A percentile compares a stretch with the other conserved stretches of the same genome.
These are phyloP conservation scores for Puccinia horiana DNA, from an alignment of 1,284 basidiomycete genomes.

Conservation along the genomic window DNA sequence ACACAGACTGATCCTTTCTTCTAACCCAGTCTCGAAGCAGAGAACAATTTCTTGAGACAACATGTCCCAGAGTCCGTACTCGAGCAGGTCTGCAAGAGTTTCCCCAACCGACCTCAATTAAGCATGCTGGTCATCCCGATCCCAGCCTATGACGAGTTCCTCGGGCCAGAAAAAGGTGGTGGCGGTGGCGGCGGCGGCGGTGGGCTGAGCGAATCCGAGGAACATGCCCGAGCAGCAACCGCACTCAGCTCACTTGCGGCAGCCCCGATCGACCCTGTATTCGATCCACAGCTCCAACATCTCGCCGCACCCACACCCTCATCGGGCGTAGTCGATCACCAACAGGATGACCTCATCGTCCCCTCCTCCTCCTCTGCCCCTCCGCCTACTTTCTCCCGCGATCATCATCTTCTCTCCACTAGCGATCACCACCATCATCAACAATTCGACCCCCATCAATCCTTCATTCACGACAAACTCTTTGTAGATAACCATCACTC, in stretches of 20 bases:
- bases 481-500: not conserved
- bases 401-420: not conserved
- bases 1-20: not conserved
- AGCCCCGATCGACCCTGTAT: not conserved
- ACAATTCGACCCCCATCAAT: not conserved
- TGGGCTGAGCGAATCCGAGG: not conserved
- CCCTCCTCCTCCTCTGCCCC: not conserved
- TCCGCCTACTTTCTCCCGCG: not conserved
- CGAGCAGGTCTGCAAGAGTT: not conserved
- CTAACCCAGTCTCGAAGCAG: conserved; percentile 10
- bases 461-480: not conserved
- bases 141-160: not conserved
- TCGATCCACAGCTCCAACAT: not conserved
- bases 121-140: not conserved
- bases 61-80: not conserved
- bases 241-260: conserved; percentile 2
- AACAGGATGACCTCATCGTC: not conserved
- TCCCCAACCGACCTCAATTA: not conserved
- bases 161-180: not conserved
- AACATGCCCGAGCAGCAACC: conserved; percentile 2
- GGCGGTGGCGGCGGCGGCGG: not conserved
- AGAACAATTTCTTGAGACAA: conserved; percentile 29
- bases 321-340: not conserved
- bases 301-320: conserved; percentile 1
- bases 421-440: not conserved